These are phyloP conservation scores for Cryptosporidium canis DNA, from an alignment of 169 alveolate species.

Conservation along the genomic window DNA sequence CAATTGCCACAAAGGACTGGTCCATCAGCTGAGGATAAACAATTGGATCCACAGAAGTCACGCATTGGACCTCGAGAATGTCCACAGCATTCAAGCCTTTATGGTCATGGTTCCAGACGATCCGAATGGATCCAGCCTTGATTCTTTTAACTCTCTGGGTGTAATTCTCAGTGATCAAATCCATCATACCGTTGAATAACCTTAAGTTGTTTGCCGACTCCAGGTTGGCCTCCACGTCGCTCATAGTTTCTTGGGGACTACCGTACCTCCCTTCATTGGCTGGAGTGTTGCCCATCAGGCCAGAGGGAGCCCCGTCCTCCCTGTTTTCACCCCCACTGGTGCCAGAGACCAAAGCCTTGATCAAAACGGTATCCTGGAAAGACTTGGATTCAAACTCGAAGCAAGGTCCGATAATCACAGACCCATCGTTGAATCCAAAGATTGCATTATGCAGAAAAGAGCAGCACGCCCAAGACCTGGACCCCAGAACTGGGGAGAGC, in stretches of 20 bases:
- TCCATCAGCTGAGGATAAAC: conserved; percentile 28
- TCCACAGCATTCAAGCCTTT: background rate
- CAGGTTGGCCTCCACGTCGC: background rate
- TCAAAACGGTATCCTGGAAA: conserved; percentile 47
- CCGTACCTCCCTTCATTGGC: no score
- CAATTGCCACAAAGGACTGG: conserved; percentile 54
- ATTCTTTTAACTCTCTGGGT: conserved; percentile 16
- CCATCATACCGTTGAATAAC: conserved; percentile 16
- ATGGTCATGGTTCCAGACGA: conserved; percentile 9
- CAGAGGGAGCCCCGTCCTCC: no score
- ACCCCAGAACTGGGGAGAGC: conserved; percentile 34
- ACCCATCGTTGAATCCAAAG: conserved; percentile 68
- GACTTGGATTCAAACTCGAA: conserved; percentile 69
- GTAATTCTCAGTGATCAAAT: background rate
- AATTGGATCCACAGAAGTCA: conserved; percentile 29
- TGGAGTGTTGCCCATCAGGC: no score
- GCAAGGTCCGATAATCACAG: conserved; percentile 66
- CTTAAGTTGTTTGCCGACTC: background rate
- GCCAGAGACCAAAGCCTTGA: conserved; percentile 12
- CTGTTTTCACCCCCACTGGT: background rate
- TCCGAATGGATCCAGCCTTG: background rate
- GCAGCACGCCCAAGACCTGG: conserved; percentile 68
- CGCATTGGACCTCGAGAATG: conserved; percentile 51
- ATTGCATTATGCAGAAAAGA: conserved; percentile 53
- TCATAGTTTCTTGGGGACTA: background rate